Percentiles rank a stretch among this genome's conserved stretches.
Evolutionary conservation across 2,329 filamentous ascomycete species (phyloP).

Genomic region (Aspergillus amoenus): DNA sequence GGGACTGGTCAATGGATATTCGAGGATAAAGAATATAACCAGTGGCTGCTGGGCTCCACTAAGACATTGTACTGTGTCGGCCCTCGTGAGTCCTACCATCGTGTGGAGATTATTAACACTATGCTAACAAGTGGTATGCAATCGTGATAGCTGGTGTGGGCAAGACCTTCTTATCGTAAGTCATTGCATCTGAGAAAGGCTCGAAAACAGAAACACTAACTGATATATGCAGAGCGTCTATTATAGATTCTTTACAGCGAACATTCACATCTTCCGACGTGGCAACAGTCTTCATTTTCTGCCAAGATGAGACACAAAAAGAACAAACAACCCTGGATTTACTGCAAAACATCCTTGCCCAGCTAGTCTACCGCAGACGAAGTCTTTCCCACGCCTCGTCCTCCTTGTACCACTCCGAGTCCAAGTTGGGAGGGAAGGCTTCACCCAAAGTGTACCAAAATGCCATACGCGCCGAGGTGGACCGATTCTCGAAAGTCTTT

Average conservation of each 20-base stretch:
- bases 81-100: constrained; percentile 24
- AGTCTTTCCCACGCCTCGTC: constrained; percentile 23
- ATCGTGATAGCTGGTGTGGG: constrained; percentile 32
- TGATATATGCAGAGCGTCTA: constrained; percentile 22
- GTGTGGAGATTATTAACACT: no score
- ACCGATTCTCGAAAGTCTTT: constrained; percentile 30
- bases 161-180: constrained; percentile 34
- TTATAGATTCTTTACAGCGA: constrained; percentile 28
- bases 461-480: constrained; percentile 32
- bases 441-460: constrained; percentile 32
- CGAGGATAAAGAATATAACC: constrained; percentile 20
- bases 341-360: constrained; percentile 28
- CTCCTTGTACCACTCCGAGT: constrained; percentile 26
- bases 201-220: no score
- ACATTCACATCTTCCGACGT: constrained; percentile 32
- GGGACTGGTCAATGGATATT: constrained; percentile 31
- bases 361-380: constrained; percentile 31
- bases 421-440: constrained; percentile 18
- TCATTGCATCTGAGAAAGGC: no score
- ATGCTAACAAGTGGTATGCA: no score
- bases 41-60: constrained; percentile 27
- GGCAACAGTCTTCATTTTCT: constrained; percentile 28
- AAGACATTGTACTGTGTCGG: constrained; percentile 30
- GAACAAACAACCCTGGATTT: constrained; percentile 21
- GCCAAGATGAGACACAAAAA: constrained; percentile 26